Percentiles rank a stretch among this genome's conserved stretches.
Conservation (phyloP, 1,284 basidiomycete species). For the Fistulina hepatica region DNA sequence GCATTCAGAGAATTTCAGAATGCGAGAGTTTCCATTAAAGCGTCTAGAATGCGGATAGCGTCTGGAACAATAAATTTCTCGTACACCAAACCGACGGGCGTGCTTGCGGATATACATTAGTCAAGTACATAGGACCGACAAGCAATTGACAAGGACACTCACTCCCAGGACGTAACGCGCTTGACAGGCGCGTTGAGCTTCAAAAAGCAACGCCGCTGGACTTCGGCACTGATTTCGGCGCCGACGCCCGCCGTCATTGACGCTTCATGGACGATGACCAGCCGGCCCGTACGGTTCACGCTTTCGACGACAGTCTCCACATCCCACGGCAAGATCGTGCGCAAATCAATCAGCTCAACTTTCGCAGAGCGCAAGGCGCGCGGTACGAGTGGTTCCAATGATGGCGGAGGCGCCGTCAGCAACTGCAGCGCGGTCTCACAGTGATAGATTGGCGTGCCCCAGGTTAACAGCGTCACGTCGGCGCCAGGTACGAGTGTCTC, state of each 20-base stretch:
- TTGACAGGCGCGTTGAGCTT: conserved; percentile 82
- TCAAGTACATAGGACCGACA: conserved; percentile 6
- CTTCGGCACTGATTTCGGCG: conserved; percentile 77
- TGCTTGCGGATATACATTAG: conserved; percentile 31
- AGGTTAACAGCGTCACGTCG: conserved; percentile 82
- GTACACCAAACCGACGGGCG: conserved; percentile 71
- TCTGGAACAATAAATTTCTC: conserved; percentile 91
- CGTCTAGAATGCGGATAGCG: conserved; percentile 72
- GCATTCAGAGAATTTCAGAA: conserved; percentile 36
- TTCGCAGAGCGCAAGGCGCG: conserved; percentile 55
- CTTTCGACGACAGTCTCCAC: conserved; percentile 71
- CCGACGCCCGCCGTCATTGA: conserved; percentile 79
- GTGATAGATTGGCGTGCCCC: conserved; percentile 88
- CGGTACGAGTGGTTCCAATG: conserved; percentile 64
- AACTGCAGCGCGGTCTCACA: conserved; percentile 74
- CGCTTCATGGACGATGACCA: conserved; percentile 89
- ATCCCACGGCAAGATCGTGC: conserved; percentile 88
- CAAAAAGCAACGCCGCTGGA: conserved; percentile 80
- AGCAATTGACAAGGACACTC: conserved; percentile 32
- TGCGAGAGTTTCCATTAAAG: conserved; percentile 70
- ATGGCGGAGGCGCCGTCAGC: conserved; percentile 52
- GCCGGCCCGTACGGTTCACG: conserved; percentile 70
- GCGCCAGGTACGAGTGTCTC: conserved; percentile 67
- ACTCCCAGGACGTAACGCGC: conserved; percentile 88
- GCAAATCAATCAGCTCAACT: conserved; percentile 84